A percentile compares a stretch with the other conserved stretches of the same genome.
phyloP scores from a whole-genome alignment of 176 grass and related monocot genomes.

The Avena sativa region DNA sequence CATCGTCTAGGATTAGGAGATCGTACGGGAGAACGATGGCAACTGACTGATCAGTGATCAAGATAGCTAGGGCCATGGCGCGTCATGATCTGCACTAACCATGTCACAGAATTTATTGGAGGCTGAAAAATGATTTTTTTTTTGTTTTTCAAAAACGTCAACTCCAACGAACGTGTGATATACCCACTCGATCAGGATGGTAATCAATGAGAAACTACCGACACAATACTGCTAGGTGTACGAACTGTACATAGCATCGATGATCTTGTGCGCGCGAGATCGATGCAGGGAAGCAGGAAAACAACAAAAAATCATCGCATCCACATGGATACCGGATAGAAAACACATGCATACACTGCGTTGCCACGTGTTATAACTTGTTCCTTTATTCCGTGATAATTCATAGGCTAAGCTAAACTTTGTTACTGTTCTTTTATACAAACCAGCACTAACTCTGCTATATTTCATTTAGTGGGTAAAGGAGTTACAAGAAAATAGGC shows the following conservation, averaged over 20 bases:
- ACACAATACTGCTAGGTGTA: neutral
- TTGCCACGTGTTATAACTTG: too few relatives aligned
- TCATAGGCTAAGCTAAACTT: neutral
- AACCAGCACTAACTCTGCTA: too few relatives aligned
- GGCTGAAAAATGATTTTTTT: neutral
- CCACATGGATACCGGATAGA: neutral
- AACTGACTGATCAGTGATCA: neutral
- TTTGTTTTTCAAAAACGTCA: neutral
- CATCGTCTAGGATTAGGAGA: neutral
- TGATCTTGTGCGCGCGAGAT: slow-evolving; percentile 34
- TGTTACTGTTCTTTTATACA: too few relatives aligned
- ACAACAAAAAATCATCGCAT: neutral
- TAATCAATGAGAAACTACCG: neutral
- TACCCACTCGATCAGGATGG: neutral
- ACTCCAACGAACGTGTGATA: neutral
- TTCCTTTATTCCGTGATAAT: too few relatives aligned
- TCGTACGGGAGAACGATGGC: neutral
- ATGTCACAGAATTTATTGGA: neutral
- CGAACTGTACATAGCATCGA: slow-evolving; percentile 33
- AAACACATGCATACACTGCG: neutral
- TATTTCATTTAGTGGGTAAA: too few relatives aligned
- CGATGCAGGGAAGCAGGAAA: neutral
- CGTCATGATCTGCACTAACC: too few relatives aligned
- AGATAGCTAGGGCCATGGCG: neutral
- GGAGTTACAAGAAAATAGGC: too few relatives aligned